A percentile compares a stretch with the other conserved stretches of the same genome.
phyloP scores from a whole-genome alignment of 306 rosid genomes.

The Rosa lucieae region DNA sequence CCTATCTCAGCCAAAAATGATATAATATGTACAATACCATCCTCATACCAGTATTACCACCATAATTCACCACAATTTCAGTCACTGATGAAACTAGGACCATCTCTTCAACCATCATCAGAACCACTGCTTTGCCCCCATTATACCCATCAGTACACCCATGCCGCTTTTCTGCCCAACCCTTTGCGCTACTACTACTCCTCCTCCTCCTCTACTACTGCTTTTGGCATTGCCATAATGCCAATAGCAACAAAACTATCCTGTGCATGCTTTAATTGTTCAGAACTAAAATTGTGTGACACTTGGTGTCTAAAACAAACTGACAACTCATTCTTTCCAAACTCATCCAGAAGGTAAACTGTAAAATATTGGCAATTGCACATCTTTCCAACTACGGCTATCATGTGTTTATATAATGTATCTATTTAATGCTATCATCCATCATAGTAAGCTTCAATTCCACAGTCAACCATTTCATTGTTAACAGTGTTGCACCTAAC shows the following conservation, averaged over 20 bases:
- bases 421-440: neutral
- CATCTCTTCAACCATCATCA: neutral
- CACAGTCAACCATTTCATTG: neutral
- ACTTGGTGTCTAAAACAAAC: neutral
- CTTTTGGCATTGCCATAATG: neutral
- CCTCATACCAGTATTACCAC: neutral
- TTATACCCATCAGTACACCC: conserved; percentile 10
- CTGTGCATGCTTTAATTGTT: neutral
- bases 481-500: neutral
- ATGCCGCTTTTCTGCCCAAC: neutral
- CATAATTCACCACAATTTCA: neutral
- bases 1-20: neutral
- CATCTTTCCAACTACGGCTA: neutral
- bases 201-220: neutral
- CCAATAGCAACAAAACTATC: neutral
- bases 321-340: neutral
- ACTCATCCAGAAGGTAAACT: neutral
- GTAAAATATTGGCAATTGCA: neutral
- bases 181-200: neutral
- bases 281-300: neutral
- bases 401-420: neutral
- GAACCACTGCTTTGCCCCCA: neutral
- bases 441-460: neutral
- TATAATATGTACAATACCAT: neutral
- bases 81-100: neutral